These are phyloP conservation scores for Populus trichocarpa DNA, from an alignment of 441 rosid species.

Conservation along the genomic window DNA sequence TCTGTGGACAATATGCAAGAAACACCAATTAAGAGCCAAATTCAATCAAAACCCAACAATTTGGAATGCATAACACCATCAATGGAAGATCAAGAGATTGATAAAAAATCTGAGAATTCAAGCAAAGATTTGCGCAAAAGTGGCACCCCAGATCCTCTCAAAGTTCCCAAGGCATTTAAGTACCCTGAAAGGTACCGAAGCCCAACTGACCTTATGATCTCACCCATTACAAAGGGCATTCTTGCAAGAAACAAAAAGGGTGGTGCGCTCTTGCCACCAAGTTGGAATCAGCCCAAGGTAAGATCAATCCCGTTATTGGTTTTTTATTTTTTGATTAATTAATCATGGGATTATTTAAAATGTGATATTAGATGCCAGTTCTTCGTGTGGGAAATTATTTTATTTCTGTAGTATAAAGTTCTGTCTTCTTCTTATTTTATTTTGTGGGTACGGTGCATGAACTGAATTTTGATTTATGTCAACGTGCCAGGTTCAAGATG, in stretches of 20 bases:
- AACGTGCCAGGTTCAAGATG: not conserved
- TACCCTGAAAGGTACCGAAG: constrained; percentile 84
- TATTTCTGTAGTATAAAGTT: not conserved
- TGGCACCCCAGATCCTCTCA: constrained; percentile 63
- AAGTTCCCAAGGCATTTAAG: constrained; percentile 67
- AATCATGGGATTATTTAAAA: not conserved
- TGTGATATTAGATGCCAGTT: not conserved
- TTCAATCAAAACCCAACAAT: too few relatives aligned
- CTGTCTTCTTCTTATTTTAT: not conserved
- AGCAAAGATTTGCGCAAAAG: constrained; percentile 40
- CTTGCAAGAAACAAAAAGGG: constrained; percentile 70
- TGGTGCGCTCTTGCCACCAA: constrained; percentile 57
- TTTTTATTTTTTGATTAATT: too few relatives aligned
- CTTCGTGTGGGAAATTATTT: not conserved
- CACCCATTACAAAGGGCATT: constrained; percentile 74
- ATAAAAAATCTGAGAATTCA: not conserved
- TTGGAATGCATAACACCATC: too few relatives aligned
- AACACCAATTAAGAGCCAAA: too few relatives aligned
- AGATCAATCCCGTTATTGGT: too few relatives aligned
- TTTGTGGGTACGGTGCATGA: too few relatives aligned
- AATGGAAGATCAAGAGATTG: too few relatives aligned
- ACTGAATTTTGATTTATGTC: not conserved
- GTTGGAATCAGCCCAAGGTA: constrained; percentile 48
- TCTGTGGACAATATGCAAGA: too few relatives aligned
- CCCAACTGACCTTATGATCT: constrained; percentile 87